A percentile compares a stretch with the other conserved stretches of the same genome.
Conservation (phyloP, 345 rosid species). For the Gossypium mustelinum region DNA sequence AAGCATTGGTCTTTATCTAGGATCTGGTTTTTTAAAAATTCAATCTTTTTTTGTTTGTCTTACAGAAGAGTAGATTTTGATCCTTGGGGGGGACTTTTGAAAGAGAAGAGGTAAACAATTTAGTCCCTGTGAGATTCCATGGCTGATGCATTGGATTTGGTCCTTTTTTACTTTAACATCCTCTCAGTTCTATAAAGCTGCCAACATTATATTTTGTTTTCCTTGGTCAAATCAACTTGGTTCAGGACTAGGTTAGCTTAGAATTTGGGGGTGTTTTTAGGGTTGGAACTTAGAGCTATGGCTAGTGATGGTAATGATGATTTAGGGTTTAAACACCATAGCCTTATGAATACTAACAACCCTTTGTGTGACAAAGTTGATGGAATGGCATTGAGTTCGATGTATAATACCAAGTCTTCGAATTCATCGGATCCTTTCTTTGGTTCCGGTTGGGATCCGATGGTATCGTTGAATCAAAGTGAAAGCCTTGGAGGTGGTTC, state of each 20-base stretch:
- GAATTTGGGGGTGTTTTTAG: slow-evolving; percentile 28
- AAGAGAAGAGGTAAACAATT: slow-evolving; percentile 35
- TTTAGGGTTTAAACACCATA: slow-evolving; percentile 43
- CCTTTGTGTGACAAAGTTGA: slow-evolving; percentile 35
- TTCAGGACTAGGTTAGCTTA: slow-evolving; percentile 19
- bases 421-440: slow-evolving; percentile 49
- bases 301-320: slow-evolving; percentile 53
- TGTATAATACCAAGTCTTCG: slow-evolving; percentile 35
- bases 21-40: neutral
- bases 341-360: slow-evolving; percentile 34
- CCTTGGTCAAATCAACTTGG: slow-evolving; percentile 47
- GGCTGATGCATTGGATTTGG: slow-evolving; percentile 49
- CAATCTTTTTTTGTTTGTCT: slow-evolving; percentile 24
- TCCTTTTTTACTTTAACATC: slow-evolving; percentile 46
- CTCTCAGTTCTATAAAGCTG: slow-evolving; percentile 60
- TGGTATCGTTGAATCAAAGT: slow-evolving; percentile 41
- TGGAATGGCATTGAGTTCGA: slow-evolving; percentile 35
- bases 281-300: slow-evolving; percentile 38
- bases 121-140: slow-evolving; percentile 9
- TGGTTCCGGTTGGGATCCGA: slow-evolving; percentile 76
- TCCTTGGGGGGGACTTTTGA: slow-evolving; percentile 41
- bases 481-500: slow-evolving; percentile 48
- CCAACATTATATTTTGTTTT: slow-evolving; percentile 49
- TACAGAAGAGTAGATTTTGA: slow-evolving; percentile 36
- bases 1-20: neutral